Evolutionary conservation across 371 early-diverging fungal species (phyloP).

Genomic region (Actinomortierella wolfii): DNA sequence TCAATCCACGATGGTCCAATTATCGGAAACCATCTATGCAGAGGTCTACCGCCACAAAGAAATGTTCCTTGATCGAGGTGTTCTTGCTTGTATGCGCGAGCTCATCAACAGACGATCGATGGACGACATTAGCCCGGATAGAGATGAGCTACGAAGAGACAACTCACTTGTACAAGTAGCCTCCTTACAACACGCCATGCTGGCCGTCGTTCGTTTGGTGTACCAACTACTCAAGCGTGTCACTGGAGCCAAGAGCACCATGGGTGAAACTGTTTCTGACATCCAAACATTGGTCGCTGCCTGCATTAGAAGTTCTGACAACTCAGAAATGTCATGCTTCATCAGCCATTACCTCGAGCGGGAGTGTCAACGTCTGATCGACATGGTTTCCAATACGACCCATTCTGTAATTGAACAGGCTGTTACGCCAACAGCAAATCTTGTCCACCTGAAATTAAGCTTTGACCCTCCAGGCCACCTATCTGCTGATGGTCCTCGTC

Average conservation of each 20-base stretch:
- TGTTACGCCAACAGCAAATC: too few species aligned
- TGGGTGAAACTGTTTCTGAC: too few species aligned
- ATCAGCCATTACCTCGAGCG: too few species aligned
- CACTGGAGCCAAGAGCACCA: background rate
- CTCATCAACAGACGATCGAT: background rate
- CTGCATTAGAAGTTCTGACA: too few species aligned
- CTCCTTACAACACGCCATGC: conserved; percentile 3
- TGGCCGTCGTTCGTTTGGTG: conserved; percentile 6
- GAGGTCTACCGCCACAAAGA: background rate
- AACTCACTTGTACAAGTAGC: background rate
- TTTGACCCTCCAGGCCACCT: conserved; percentile 13
- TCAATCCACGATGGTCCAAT: background rate
- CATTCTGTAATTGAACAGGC: too few species aligned
- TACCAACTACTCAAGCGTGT: conserved; percentile 3
- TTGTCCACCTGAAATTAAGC: conserved; percentile 1
- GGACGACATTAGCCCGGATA: background rate
- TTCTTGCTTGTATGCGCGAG: background rate
- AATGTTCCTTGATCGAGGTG: background rate
- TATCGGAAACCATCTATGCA: background rate
- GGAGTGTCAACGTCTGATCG: too few species aligned
- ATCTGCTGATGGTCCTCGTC: conserved; percentile 15
- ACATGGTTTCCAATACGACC: too few species aligned
- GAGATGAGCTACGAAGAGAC: background rate
- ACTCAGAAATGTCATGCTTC: too few species aligned
- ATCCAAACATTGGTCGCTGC: too few species aligned